Evolutionary conservation across 2,329 filamentous ascomycete genomes (phyloP).

Genomic region (Amphichorda felina): DNA sequence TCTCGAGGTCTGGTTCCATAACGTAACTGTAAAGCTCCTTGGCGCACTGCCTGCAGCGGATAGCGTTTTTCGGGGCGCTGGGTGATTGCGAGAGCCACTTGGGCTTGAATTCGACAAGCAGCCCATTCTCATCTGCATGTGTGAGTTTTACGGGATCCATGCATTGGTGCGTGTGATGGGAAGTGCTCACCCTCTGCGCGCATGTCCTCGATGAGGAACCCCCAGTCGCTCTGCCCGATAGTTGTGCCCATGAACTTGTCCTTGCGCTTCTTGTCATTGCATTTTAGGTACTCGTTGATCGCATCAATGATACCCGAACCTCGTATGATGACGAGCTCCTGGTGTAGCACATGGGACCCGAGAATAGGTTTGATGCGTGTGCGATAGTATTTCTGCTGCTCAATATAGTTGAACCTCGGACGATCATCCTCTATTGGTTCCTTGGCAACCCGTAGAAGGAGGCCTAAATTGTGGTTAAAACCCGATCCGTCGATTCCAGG

Average conservation of each 20-base stretch:
- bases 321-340: constrained; percentile 24
- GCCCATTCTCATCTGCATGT: constrained; percentile 8
- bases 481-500: background rate
- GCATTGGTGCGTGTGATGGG: background rate
- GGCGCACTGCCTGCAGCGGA: constrained; percentile 66
- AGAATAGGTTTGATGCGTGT: constrained; percentile 20
- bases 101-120: constrained; percentile 65
- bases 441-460: constrained; percentile 26
- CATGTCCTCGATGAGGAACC: constrained; percentile 68
- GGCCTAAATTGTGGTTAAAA: constrained; percentile 11
- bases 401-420: constrained; percentile 22
- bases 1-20: constrained; percentile 18
- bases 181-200: constrained; percentile 16
- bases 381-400: constrained; percentile 23
- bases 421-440: constrained; percentile 15
- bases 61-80: constrained; percentile 49
- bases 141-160: background rate
- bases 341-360: constrained; percentile 19
- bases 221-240: constrained; percentile 45
- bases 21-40: constrained; percentile 25
- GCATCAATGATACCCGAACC: constrained; percentile 22
- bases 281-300: constrained; percentile 41
- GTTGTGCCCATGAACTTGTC: constrained; percentile 35
- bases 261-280: constrained; percentile 30
- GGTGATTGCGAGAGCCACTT: constrained; percentile 76